phyloP scores from a whole-genome alignment of 768 basidiomycete genomes.

The Arthromyces matolae region DNA sequence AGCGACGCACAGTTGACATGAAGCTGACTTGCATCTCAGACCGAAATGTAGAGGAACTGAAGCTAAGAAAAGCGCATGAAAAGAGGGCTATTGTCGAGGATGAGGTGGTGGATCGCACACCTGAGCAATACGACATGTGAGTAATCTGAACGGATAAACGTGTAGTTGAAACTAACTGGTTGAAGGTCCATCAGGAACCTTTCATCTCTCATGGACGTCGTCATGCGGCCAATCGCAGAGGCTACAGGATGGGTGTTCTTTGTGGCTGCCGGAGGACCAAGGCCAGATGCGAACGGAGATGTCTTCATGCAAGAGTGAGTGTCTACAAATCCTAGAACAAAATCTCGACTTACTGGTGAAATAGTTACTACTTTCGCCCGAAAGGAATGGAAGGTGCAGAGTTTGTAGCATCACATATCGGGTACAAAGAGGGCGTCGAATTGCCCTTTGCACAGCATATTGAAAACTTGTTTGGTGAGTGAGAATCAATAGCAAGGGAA shows the following conservation, averaged over 20 bases:
- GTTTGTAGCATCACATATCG: neutral
- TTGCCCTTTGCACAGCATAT: neutral
- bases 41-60: too few species aligned
- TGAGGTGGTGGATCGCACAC: neutral
- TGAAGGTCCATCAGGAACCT: too few species aligned
- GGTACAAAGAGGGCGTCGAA: neutral
- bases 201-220: neutral
- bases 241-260: constrained; percentile 14
- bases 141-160: too few species aligned
- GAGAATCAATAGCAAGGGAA: too few species aligned
- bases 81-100: neutral
- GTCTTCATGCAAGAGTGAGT: constrained; percentile 11
- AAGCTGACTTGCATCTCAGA: too few species aligned
- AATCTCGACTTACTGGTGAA: too few species aligned
- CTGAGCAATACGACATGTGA: too few species aligned
- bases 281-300: constrained; percentile 1
- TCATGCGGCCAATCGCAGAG: constrained; percentile 2
- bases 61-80: neutral
- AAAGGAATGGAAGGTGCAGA: neutral
- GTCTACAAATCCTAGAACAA: too few species aligned
- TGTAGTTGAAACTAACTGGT: too few species aligned
- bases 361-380: neutral
- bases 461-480: neutral
- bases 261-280: constrained; percentile 5
- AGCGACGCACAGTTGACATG: too few species aligned